These are phyloP conservation scores for Microsporum audouinii DNA, from an alignment of 2,329 filamentous ascomycete species.

Conservation along the genomic window DNA sequence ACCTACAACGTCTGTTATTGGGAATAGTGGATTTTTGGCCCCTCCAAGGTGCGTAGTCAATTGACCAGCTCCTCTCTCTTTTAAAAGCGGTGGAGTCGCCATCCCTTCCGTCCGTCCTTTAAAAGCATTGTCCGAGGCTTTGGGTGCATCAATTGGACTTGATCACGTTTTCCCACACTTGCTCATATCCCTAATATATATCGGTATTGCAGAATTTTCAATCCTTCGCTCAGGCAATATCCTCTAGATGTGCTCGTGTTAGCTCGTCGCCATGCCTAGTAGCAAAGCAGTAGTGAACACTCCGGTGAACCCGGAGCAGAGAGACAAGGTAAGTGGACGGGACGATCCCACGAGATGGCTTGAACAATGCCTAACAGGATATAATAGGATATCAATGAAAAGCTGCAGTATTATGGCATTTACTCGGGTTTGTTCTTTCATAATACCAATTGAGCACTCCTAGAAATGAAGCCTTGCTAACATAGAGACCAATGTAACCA, in stretches of 20 bases:
- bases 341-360: background rate
- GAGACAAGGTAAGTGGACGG: conserved; percentile 6
- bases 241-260: background rate
- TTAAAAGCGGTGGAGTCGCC: background rate
- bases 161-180: background rate
- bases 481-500: conserved; percentile 20
- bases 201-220: background rate
- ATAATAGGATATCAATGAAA: conserved; percentile 66
- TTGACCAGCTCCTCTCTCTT: background rate
- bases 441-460: background rate
- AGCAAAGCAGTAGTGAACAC: conserved; percentile 6
- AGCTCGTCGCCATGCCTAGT: background rate
- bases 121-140: background rate
- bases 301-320: conserved; percentile 8
- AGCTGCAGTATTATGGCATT: conserved; percentile 92
- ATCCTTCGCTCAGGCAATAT: background rate
- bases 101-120: background rate
- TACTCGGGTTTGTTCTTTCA: conserved; percentile 42
- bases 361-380: background rate
- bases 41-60: background rate
- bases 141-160: background rate
- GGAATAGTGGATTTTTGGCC: background rate
- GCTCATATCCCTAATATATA: background rate
- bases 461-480: background rate
- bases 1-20: background rate